phyloP scores from a whole-genome alignment of 176 grass and related monocot species.

The Bothriochloa decipiens region DNA sequence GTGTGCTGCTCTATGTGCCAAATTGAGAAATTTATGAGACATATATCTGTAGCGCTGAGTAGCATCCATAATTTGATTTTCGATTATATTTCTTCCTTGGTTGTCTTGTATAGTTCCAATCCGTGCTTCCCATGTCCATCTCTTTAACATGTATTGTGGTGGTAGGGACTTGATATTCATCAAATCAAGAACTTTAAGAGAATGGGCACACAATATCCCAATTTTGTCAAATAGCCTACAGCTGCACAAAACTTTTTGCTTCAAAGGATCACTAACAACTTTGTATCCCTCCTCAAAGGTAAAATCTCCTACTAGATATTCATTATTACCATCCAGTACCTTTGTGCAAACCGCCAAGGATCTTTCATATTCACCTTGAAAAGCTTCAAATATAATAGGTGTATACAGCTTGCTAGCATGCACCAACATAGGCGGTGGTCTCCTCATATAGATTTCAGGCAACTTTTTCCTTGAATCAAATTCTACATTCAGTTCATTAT shows the following conservation, averaged over 20 bases:
- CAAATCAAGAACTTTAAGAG: slow-evolving; percentile 30
- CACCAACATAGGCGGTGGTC: slow-evolving; percentile 14
- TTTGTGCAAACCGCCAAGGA: slow-evolving; percentile 21
- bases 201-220: slow-evolving; percentile 30
- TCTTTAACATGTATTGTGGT: neutral
- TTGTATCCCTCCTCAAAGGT: slow-evolving; percentile 10
- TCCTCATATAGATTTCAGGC: slow-evolving; percentile 17
- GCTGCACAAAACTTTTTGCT: slow-evolving; percentile 5
- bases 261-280: slow-evolving; percentile 15
- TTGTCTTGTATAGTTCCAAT: slow-evolving; percentile 1
- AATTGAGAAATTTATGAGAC: slow-evolving; percentile 8
- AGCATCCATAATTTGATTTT: slow-evolving; percentile 3
- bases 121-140: slow-evolving; percentile 28
- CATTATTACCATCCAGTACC: slow-evolving; percentile 1
- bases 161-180: slow-evolving; percentile 23
- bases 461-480: slow-evolving; percentile 15
- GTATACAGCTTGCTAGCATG: slow-evolving; percentile 27
- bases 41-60: neutral
- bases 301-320: slow-evolving; percentile 30
- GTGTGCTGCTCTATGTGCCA: neutral
- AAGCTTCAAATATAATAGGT: slow-evolving; percentile 28
- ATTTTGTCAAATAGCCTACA: neutral
- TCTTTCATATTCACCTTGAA: slow-evolving; percentile 27
- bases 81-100: neutral
- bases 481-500: slow-evolving; percentile 4